These are phyloP conservation scores for Fusarium ramigenum DNA, from an alignment of 2,329 filamentous ascomycete genomes.

Conservation along the genomic window DNA sequence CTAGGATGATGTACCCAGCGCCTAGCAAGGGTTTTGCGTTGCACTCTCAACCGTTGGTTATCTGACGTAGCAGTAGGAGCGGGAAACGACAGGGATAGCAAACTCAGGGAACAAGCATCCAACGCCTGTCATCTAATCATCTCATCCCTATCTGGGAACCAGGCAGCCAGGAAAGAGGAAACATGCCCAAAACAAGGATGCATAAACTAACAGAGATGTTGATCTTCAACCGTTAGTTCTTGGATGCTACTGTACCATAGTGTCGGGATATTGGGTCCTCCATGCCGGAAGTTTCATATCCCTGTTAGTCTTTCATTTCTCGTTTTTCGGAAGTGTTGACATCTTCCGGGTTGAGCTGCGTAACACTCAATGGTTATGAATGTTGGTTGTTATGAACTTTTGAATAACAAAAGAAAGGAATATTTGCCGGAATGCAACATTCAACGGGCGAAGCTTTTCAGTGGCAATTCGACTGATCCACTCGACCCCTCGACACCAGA, in stretches of 20 bases:
- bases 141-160: neutral
- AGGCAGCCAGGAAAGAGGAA: neutral
- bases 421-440: conserved; percentile 1
- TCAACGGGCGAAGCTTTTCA: neutral
- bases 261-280: neutral
- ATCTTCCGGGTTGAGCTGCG: neutral
- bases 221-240: conserved; percentile 8
- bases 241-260: conserved; percentile 5
- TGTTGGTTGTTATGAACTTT: neutral
- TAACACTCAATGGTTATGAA: neutral
- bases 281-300: neutral
- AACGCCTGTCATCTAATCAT: neutral
- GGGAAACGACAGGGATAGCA: neutral
- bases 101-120: neutral
- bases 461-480: neutral
- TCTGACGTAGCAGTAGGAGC: neutral
- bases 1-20: neutral
- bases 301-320: neutral
- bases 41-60: conserved; percentile 6
- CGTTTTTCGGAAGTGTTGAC: neutral
- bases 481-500: neutral
- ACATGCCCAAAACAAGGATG: neutral
- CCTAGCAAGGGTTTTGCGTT: neutral
- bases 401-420: neutral
- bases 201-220: conserved; percentile 1